Evolutionary conservation across 129 eudicot species (phyloP).

Genomic region (Flaveria linearis): DNA sequence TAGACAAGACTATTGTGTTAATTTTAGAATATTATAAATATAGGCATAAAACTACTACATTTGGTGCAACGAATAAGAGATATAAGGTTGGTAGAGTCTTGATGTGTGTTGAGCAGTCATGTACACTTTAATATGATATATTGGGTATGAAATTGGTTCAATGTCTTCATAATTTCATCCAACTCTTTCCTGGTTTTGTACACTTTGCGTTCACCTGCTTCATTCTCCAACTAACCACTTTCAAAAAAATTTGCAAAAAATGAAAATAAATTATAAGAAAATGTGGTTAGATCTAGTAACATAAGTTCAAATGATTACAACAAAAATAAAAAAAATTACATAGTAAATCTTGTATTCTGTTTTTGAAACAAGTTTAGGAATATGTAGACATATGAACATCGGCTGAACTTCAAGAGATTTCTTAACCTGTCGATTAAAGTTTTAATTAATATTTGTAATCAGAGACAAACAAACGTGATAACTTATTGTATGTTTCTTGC

Average conservation of each 20-base stretch:
- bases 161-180: conserved; percentile 23
- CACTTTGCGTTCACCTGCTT: conserved; percentile 28
- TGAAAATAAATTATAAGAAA: not conserved
- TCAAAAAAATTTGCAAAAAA: not conserved
- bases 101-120: conserved; percentile 24
- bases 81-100: conserved; percentile 28
- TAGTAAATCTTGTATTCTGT: too few relatives aligned
- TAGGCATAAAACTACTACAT: not conserved
- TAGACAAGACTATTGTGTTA: not conserved
- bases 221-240: conserved; percentile 21
- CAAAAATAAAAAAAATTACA: not conserved
- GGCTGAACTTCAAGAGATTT: too few relatives aligned
- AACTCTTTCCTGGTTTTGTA: conserved; percentile 31
- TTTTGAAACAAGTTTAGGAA: too few relatives aligned
- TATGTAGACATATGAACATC: too few relatives aligned
- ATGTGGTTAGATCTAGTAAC: not conserved
- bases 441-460: too few relatives aligned
- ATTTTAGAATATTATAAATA: not conserved
- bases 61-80: conserved; percentile 3
- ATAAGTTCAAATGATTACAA: not conserved
- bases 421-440: too few relatives aligned
- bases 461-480: too few relatives aligned
- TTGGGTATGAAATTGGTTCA: conserved; percentile 20
- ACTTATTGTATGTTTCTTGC: too few relatives aligned
- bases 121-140: not conserved